Evolutionary conservation across 2,329 filamentous ascomycete genomes (phyloP).

Genomic region (Clonostachys byssicola): DNA sequence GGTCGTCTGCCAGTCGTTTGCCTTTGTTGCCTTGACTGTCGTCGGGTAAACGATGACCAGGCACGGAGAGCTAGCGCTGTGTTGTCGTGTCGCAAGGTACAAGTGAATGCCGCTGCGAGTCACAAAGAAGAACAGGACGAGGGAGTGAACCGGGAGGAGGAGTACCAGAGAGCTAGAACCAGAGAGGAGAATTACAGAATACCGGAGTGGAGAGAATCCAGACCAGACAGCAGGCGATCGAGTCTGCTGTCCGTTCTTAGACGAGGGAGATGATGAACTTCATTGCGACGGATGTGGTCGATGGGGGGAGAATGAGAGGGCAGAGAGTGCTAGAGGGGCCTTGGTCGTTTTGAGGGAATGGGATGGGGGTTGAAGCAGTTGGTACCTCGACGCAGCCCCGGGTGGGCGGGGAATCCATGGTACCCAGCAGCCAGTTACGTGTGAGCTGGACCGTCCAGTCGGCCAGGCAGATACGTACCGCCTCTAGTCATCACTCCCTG

Average conservation of each 20-base stretch:
- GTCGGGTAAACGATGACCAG: too few relatives aligned
- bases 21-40: conserved; percentile 1
- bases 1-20: conserved; percentile 2
- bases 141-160: conserved; percentile 1
- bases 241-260: conserved; percentile 6
- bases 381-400: too few relatives aligned
- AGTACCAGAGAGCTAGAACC: conserved; percentile 3
- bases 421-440: too few relatives aligned
- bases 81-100: conserved; percentile 34
- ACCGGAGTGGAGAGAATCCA: conserved; percentile 15
- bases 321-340: conserved; percentile 7
- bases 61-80: too few relatives aligned
- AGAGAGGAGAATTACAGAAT: conserved; percentile 8
- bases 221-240: conserved; percentile 49
- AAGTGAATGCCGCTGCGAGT: conserved; percentile 45
- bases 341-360: conserved; percentile 4
- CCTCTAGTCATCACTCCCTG: too few relatives aligned
- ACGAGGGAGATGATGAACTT: conserved; percentile 43
- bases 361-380: too few relatives aligned
- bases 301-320: conserved; percentile 35
- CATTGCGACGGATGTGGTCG: conserved; percentile 43
- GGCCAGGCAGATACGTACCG: too few relatives aligned
- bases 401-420: too few relatives aligned
- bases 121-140: conserved; percentile 7
- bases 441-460: too few relatives aligned